These are phyloP conservation scores for Pinus taeda DNA, from an alignment of 75 land plant genomes.

Conservation along the genomic window DNA sequence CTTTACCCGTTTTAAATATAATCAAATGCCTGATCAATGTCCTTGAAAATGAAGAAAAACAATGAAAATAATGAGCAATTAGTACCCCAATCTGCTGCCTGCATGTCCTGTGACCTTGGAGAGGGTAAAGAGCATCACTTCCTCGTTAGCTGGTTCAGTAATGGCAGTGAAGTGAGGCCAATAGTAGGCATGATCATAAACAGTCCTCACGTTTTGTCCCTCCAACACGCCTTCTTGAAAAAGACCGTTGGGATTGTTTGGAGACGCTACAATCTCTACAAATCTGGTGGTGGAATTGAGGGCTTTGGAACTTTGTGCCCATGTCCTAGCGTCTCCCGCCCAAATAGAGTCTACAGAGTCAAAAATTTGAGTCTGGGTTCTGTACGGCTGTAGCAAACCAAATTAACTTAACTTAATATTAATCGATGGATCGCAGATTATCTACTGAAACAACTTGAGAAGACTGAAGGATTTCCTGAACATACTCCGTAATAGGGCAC, in stretches of 20 bases:
- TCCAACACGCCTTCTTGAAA: slow-evolving; percentile 29
- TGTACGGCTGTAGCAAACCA: slow-evolving; percentile 31
- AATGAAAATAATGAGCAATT: no score
- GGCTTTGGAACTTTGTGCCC: background rate
- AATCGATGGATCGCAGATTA: background rate
- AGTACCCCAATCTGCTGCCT: slow-evolving; percentile 67
- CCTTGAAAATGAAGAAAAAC: no score
- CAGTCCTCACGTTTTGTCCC: slow-evolving; percentile 16
- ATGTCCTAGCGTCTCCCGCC: slow-evolving; percentile 40
- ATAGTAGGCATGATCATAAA: slow-evolving; percentile 73
- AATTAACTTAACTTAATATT: background rate
- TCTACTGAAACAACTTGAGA: background rate
- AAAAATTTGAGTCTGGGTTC: slow-evolving; percentile 38
- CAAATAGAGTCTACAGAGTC: slow-evolving; percentile 29
- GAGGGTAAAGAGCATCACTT: slow-evolving; percentile 73
- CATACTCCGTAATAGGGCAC: slow-evolving; percentile 38
- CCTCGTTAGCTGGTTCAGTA: slow-evolving; percentile 49
- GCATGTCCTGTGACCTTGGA: slow-evolving; percentile 87
- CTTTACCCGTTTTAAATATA: no score
- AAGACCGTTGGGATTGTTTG: slow-evolving; percentile 75
- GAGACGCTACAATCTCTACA: slow-evolving; percentile 71
- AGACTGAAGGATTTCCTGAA: background rate
- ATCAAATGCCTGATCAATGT: no score
- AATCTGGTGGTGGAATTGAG: slow-evolving; percentile 5
- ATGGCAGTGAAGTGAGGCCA: slow-evolving; percentile 90